These are phyloP conservation scores for Boletus rufocinnamomeus DNA, from an alignment of 768 basidiomycete genomes.

Conservation along the genomic window DNA sequence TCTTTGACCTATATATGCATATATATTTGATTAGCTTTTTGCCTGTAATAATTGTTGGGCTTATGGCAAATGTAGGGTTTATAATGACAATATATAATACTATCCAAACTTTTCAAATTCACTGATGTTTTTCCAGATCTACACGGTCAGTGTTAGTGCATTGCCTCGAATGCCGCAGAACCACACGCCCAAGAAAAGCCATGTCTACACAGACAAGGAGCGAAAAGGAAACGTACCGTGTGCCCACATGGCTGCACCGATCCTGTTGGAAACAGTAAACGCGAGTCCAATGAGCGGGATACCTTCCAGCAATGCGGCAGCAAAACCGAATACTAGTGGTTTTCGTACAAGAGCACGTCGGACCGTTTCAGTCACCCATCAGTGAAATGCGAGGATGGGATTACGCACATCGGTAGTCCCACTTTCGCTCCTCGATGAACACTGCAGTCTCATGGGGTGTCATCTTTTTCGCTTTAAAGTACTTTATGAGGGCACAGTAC, in stretches of 20 bases:
- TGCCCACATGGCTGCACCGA: conserved; percentile 96
- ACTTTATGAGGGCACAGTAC: conserved; percentile 42
- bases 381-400: background rate
- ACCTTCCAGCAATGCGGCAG: conserved; percentile 77
- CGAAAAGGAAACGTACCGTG: conserved; percentile 50
- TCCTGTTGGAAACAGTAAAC: conserved; percentile 83
- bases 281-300: conserved; percentile 80
- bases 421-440: conserved; percentile 87
- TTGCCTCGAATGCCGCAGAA: too few relatives aligned
- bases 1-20: too few relatives aligned
- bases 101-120: too few relatives aligned
- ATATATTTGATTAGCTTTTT: too few relatives aligned
- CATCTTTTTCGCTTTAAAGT: conserved; percentile 88
- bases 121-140: conserved; percentile 73
- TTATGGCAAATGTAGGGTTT: too few relatives aligned
- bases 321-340: conserved; percentile 75
- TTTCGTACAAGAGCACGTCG: background rate
- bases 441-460: conserved; percentile 61
- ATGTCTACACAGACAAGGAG: background rate
- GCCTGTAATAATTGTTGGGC: too few relatives aligned
- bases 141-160: background rate
- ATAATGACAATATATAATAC: too few relatives aligned
- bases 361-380: background rate
- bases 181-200: background rate
- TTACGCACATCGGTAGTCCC: conserved; percentile 75